Conservation (phyloP, 768 basidiomycete species). For the Paxillus involutus region DNA sequence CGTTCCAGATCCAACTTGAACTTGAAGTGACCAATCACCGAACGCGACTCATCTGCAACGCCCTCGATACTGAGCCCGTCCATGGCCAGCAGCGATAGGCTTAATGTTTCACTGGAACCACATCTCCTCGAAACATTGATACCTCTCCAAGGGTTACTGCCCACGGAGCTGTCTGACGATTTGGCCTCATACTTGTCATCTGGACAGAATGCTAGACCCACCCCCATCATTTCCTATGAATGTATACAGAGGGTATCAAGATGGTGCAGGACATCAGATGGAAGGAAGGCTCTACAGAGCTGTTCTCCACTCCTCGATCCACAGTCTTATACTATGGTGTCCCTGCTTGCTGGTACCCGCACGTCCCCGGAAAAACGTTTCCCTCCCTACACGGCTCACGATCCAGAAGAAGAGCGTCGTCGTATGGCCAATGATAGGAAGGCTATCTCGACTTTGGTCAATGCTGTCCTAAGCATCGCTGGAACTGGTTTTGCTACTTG, state of each 20-base stretch:
- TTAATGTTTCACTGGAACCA: constrained; percentile 68
- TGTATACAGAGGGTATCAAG: constrained; percentile 58
- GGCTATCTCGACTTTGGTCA: constrained; percentile 67
- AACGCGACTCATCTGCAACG: no score
- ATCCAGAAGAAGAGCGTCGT: constrained; percentile 47
- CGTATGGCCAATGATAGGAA: constrained; percentile 55
- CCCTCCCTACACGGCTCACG: constrained; percentile 46
- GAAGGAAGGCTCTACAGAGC: constrained; percentile 38
- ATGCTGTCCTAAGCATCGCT: constrained; percentile 67
- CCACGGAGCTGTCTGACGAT: constrained; percentile 41
- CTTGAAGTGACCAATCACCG: no score
- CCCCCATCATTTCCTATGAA: constrained; percentile 59
- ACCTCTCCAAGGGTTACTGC: constrained; percentile 46
- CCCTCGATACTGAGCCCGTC: no score
- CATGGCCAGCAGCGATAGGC: constrained; percentile 11
- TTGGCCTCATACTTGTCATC: constrained; percentile 40
- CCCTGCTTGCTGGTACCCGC: constrained; percentile 73
- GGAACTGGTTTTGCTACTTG: constrained; percentile 68
- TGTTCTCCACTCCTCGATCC: constrained; percentile 47
- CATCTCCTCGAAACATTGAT: constrained; percentile 55
- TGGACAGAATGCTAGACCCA: neutral
- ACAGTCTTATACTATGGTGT: constrained; percentile 63
- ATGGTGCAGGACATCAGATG: constrained; percentile 64
- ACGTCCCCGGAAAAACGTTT: constrained; percentile 80
- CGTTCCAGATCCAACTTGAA: no score